These are phyloP conservation scores for Lasiosphaeria ovina DNA, from an alignment of 495 filamentous ascomycete species.

Conservation along the genomic window DNA sequence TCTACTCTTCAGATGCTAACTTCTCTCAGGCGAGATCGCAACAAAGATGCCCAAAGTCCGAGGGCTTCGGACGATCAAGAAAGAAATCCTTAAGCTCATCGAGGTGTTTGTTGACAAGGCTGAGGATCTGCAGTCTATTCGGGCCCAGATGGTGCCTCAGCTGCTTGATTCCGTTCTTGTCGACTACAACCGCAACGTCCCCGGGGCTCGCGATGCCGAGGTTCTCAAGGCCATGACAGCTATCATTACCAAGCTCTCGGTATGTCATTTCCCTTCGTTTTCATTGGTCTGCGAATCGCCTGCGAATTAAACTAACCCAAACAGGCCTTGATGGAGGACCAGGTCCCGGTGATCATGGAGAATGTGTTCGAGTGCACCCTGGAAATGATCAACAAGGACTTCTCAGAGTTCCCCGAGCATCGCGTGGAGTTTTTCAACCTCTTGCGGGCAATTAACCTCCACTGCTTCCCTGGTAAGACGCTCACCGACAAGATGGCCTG, in stretches of 20 bases:
- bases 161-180: conserved; percentile 92
- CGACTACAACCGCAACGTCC: conserved; percentile 96
- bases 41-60: conserved; percentile 96
- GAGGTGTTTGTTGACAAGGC: conserved; percentile 97
- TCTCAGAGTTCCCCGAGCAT: conserved; percentile 97
- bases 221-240: conserved; percentile 97
- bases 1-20: conserved; percentile 25
- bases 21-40: conserved; percentile 71
- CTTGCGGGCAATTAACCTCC: conserved; percentile 89
- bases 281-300: too few relatives aligned
- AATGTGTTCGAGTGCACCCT: conserved; percentile 98
- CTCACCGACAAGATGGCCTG: not conserved
- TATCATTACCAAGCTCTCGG: conserved; percentile 91
- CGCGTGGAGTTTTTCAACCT: conserved; percentile 98
- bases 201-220: conserved; percentile 93
- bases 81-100: conserved; percentile 97
- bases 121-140: conserved; percentile 90
- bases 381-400: conserved; percentile 99
- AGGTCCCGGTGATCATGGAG: conserved; percentile 95
- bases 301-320: not conserved
- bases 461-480: conserved; percentile 72
- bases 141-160: conserved; percentile 88
- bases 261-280: conserved; percentile 50
- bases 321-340: conserved; percentile 89
- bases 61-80: conserved; percentile 95